A percentile compares a stretch with the other conserved stretches of the same genome.
phyloP scores from a whole-genome alignment of 805 yeast genomes.

The Schizosaccharomyces cryophilus region DNA sequence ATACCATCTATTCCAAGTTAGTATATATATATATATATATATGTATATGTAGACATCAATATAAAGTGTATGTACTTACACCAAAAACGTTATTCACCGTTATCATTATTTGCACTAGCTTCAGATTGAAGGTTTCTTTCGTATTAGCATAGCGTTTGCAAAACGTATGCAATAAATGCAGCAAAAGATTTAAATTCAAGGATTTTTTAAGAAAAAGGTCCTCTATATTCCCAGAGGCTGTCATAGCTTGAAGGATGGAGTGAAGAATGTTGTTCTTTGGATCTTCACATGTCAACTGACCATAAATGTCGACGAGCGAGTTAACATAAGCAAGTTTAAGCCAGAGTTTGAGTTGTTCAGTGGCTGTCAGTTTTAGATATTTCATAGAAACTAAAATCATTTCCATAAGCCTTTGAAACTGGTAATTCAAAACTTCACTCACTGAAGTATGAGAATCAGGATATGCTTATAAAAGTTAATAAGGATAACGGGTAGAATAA shows the following conservation, averaged over 20 bases:
- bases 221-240: background rate
- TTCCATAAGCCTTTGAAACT: background rate
- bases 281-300: background rate
- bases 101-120: background rate
- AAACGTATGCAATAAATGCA: background rate
- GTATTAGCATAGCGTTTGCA: too few species aligned
- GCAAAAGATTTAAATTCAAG: background rate
- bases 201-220: background rate
- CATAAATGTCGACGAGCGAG: background rate
- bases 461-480: background rate
- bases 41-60: too few species aligned
- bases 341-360: background rate
- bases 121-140: background rate
- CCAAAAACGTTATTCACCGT: background rate
- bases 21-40: background rate
- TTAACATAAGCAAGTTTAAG: background rate
- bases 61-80: background rate
- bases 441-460: background rate
- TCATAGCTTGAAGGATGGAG: background rate
- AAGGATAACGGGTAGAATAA: background rate
- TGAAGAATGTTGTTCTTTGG: background rate
- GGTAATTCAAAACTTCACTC: background rate
- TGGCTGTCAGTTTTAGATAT: background rate
- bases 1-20: constrained; percentile 38
- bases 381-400: background rate